Evolutionary conservation across 306 rosid species (phyloP).

Genomic region (Aeschynomene evenia): DNA sequence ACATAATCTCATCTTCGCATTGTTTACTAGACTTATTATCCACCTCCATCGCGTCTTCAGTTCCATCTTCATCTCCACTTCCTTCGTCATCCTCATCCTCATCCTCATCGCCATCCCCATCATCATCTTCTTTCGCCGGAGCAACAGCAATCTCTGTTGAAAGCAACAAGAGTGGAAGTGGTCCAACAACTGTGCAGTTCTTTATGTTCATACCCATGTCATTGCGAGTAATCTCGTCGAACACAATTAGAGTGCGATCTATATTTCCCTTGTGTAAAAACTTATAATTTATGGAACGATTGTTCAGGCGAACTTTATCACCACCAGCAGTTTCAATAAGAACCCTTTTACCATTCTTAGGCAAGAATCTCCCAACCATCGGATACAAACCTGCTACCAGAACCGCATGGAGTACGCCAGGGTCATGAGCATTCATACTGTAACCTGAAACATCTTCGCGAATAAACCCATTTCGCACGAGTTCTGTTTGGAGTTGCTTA

Average conservation of each 20-base stretch:
- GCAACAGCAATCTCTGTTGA: constrained; percentile 89
- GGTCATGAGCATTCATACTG: constrained; percentile 61
- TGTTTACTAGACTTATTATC: constrained; percentile 46
- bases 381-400: constrained; percentile 91
- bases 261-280: constrained; percentile 22
- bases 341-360: constrained; percentile 34
- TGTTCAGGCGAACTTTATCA: constrained; percentile 65
- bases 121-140: constrained; percentile 35
- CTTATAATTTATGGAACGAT: constrained; percentile 48
- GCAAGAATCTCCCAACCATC: constrained; percentile 68
- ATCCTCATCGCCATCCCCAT: constrained; percentile 5
- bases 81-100: constrained; percentile 16
- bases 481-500: constrained; percentile 66
- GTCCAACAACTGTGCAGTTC: constrained; percentile 66
- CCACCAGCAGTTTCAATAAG: constrained; percentile 55
- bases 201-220: constrained; percentile 64
- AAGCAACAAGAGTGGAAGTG: constrained; percentile 75
- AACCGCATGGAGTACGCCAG: constrained; percentile 77
- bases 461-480: constrained; percentile 68
- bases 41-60: constrained; percentile 56
- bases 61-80: constrained; percentile 46
- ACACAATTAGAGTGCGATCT: constrained; percentile 50
- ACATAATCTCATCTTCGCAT: constrained; percentile 59
- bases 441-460: constrained; percentile 47
- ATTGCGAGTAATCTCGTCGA: constrained; percentile 73